phyloP scores from a whole-genome alignment of 2,329 filamentous ascomycete genomes.

The Apiospora koreana region DNA sequence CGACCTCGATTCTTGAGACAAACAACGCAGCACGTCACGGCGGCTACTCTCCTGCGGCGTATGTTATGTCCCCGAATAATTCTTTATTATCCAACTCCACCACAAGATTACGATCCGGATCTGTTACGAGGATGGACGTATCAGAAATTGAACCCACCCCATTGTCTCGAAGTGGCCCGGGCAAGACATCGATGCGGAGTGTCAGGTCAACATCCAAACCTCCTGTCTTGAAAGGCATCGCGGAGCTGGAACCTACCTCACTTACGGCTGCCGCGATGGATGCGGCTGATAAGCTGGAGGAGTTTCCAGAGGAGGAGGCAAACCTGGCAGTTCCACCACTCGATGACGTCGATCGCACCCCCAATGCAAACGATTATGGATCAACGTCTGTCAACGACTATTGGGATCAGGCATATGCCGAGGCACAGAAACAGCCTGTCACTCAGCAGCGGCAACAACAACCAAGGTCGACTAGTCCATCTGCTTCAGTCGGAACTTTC shows the following conservation, averaged over 20 bases:
- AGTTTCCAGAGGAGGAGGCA: slow-evolving; percentile 30
- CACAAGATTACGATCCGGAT: slow-evolving; percentile 53
- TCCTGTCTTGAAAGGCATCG: slow-evolving; percentile 56
- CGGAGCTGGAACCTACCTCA: slow-evolving; percentile 55
- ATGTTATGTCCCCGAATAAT: slow-evolving; percentile 66
- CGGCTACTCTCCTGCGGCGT: slow-evolving; percentile 69
- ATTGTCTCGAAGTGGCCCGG: slow-evolving; percentile 48
- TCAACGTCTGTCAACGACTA: slow-evolving; percentile 27
- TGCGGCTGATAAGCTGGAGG: slow-evolving; percentile 48
- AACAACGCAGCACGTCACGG: slow-evolving; percentile 68
- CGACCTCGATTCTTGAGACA: slow-evolving; percentile 67
- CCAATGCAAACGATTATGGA: slow-evolving; percentile 29
- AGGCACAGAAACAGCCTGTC: slow-evolving; percentile 21
- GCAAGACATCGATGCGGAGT: slow-evolving; percentile 53
- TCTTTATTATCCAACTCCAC: slow-evolving; percentile 54
- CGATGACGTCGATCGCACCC: slow-evolving; percentile 29
- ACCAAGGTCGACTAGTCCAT: slow-evolving; percentile 46
- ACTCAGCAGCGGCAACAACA: slow-evolving; percentile 22
- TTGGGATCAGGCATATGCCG: slow-evolving; percentile 29
- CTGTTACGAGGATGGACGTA: slow-evolving; percentile 45
- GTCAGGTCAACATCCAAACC: slow-evolving; percentile 48
- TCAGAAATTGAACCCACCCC: slow-evolving; percentile 19
- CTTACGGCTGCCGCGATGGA: slow-evolving; percentile 55
- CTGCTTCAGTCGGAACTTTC: slow-evolving; percentile 60
- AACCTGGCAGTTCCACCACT: slow-evolving; percentile 22